Evolutionary conservation across 2,329 filamentous ascomycete species (phyloP).

Genomic region (Herpotrichia juniperi): DNA sequence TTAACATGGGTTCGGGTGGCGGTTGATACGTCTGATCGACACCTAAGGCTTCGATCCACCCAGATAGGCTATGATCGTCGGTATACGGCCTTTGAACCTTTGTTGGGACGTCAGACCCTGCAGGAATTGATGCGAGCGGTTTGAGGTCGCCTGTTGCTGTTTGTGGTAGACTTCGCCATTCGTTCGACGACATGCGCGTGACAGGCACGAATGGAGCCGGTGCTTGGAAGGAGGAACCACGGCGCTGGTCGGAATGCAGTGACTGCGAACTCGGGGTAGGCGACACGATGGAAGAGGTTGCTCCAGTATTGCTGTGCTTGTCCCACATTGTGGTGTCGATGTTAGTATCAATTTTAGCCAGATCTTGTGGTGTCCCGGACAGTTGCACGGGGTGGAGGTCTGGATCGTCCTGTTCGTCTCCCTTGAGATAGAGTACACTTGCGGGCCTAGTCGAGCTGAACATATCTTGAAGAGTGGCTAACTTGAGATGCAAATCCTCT

Average conservation of each 20-base stretch:
- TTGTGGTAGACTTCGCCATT: constrained; percentile 66
- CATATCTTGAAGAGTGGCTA: constrained; percentile 83
- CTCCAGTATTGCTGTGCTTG: constrained; percentile 58
- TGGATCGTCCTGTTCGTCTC: constrained; percentile 78
- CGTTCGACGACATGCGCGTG: constrained; percentile 53
- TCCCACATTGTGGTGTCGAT: constrained; percentile 55
- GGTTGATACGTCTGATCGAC: constrained; percentile 87
- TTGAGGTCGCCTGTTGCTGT: constrained; percentile 59
- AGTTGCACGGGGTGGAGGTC: constrained; percentile 79
- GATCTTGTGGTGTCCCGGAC: constrained; percentile 68
- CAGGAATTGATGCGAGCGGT: constrained; percentile 48
- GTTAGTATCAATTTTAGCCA: constrained; percentile 58
- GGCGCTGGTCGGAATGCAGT: constrained; percentile 47
- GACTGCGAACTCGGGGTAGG: constrained; percentile 57
- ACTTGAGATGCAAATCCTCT: constrained; percentile 79
- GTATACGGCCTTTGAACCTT: constrained; percentile 64
- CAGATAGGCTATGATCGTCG: constrained; percentile 69
- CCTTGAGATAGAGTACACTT: constrained; percentile 78
- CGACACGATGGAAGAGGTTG: constrained; percentile 62
- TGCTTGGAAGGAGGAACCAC: constrained; percentile 52
- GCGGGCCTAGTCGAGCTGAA: constrained; percentile 82
- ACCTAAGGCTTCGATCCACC: constrained; percentile 89
- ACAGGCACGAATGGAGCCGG: constrained; percentile 50
- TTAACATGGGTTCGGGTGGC: constrained; percentile 72
- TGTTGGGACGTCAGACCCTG: constrained; percentile 58